A percentile compares a stretch with the other conserved stretches of the same genome.
These are phyloP conservation scores for Heimioporus sp. DNA, from an alignment of 768 basidiomycete genomes.

Conservation along the genomic window DNA sequence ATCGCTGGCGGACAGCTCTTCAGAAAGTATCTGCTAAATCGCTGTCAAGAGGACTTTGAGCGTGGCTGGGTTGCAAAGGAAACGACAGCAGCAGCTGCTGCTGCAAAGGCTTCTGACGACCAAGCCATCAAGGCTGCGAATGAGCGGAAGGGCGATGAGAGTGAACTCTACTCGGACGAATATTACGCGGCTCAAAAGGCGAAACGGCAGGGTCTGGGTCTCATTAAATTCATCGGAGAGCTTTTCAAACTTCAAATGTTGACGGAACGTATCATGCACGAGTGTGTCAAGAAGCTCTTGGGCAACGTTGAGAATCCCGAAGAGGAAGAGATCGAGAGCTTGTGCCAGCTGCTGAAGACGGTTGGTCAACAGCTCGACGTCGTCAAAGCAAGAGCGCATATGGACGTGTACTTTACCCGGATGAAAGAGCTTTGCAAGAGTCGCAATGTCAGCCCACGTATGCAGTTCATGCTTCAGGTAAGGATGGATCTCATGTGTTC, in stretches of 20 bases:
- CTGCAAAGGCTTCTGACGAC: conserved; percentile 82
- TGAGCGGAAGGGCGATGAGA: conserved; percentile 55
- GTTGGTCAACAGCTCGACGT: conserved; percentile 85
- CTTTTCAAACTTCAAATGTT: conserved; percentile 99
- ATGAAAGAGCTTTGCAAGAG: conserved; percentile 84
- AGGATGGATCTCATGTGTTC: conserved; percentile 20
- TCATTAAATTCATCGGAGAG: conserved; percentile 98
- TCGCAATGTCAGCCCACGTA: conserved; percentile 74
- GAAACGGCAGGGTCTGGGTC: conserved; percentile 93
- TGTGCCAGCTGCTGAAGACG: conserved; percentile 90
- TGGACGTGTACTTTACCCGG: conserved; percentile 91
- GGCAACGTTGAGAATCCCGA: conserved; percentile 93
- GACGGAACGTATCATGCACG: conserved; percentile 97
- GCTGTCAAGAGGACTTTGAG: conserved; percentile 98
- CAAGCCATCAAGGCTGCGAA: conserved; percentile 70
- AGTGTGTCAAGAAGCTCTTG: conserved; percentile 94
- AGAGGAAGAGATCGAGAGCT: conserved; percentile 95
- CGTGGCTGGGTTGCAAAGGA: conserved; percentile 92
- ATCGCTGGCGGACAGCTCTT: conserved; percentile 92
- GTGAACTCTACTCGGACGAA: conserved; percentile 88
- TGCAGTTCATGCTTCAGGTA: conserved; percentile 96
- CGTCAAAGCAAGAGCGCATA: conserved; percentile 74
- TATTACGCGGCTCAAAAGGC: conserved; percentile 97
- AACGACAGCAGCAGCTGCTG: conserved; percentile 81
- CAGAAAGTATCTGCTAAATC: conserved; percentile 93